phyloP scores from a whole-genome alignment of 2,329 filamentous ascomycete species.

The Pseudogymnoascus sp. region DNA sequence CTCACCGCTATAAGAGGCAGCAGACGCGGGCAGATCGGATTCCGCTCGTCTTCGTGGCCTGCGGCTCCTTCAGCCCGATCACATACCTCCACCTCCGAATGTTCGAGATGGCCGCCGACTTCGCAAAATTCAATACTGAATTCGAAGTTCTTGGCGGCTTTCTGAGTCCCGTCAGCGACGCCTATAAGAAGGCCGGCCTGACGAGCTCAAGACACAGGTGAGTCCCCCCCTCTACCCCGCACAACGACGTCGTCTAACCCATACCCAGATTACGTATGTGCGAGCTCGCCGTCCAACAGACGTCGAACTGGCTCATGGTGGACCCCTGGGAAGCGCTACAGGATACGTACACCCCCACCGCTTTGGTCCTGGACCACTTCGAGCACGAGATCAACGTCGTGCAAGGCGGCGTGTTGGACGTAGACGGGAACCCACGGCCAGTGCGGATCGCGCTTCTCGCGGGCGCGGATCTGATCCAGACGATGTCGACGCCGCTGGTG shows the following conservation, averaged over 20 bases:
- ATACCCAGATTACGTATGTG: conserved; percentile 68
- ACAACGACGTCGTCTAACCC: not conserved
- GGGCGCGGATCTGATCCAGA: conserved; percentile 69
- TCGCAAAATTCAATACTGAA: conserved; percentile 64
- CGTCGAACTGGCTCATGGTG: conserved; percentile 75
- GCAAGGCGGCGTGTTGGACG: conserved; percentile 63
- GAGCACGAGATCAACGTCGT: conserved; percentile 81
- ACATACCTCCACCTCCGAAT: conserved; percentile 75
- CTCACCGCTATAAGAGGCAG: conserved; percentile 48
- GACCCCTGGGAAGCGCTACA: conserved; percentile 86
- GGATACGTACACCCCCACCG: conserved; percentile 79
- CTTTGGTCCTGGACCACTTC: conserved; percentile 84
- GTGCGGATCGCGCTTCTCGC: conserved; percentile 71
- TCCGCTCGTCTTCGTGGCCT: conserved; percentile 62
- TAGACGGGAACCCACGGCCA: conserved; percentile 58
- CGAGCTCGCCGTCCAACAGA: conserved; percentile 63
- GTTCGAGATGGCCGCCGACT: conserved; percentile 83
- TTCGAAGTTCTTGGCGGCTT: conserved; percentile 87
- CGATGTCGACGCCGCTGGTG: conserved; percentile 61
- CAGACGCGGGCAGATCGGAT: conserved; percentile 50
- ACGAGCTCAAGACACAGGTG: conserved; percentile 64
- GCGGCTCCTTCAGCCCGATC: conserved; percentile 66
- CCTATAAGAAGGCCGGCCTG: conserved; percentile 72
- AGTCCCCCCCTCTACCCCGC: conserved; percentile 11
- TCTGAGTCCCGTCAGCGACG: conserved; percentile 57